Conservation (phyloP, 805 yeast species). For the Millerozyma miso region DNA sequence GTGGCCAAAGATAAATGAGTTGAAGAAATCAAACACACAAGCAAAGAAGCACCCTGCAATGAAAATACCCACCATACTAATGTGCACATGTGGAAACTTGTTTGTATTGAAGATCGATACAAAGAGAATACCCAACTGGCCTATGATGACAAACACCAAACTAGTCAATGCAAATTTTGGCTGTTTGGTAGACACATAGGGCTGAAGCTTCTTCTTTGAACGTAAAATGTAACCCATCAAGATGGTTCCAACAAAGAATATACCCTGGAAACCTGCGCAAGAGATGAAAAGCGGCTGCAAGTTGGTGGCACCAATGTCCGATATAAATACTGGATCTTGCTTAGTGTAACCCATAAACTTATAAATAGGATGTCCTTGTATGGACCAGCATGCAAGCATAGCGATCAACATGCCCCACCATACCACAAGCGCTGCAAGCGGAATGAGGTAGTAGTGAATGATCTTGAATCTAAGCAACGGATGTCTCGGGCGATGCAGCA, state of each 20-base stretch:
- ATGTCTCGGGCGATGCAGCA: conserved; percentile 4
- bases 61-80: conserved; percentile 69
- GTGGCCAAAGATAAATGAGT: conserved; percentile 36
- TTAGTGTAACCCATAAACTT: conserved; percentile 41
- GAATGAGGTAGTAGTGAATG: conserved; percentile 53
- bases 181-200: conserved; percentile 43
- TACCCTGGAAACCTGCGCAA: conserved; percentile 73
- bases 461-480: conserved; percentile 30
- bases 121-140: conserved; percentile 69
- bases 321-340: conserved; percentile 63
- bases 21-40: conserved; percentile 33
- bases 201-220: conserved; percentile 50
- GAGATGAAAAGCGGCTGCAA: conserved; percentile 80
- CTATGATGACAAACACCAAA: conserved; percentile 45
- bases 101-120: conserved; percentile 72
- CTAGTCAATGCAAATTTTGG: conserved; percentile 39
- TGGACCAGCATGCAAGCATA: conserved; percentile 71
- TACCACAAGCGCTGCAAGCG: conserved; percentile 58
- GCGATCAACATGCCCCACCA: conserved; percentile 95
- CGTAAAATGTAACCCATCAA: conserved; percentile 62
- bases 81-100: conserved; percentile 53
- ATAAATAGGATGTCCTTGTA: conserved; percentile 74
- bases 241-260: conserved; percentile 63
- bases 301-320: conserved; percentile 85
- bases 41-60: conserved; percentile 60